phyloP scores from a whole-genome alignment of 2,329 filamentous ascomycete genomes.

The Fusarium neocosmosporiellum region DNA sequence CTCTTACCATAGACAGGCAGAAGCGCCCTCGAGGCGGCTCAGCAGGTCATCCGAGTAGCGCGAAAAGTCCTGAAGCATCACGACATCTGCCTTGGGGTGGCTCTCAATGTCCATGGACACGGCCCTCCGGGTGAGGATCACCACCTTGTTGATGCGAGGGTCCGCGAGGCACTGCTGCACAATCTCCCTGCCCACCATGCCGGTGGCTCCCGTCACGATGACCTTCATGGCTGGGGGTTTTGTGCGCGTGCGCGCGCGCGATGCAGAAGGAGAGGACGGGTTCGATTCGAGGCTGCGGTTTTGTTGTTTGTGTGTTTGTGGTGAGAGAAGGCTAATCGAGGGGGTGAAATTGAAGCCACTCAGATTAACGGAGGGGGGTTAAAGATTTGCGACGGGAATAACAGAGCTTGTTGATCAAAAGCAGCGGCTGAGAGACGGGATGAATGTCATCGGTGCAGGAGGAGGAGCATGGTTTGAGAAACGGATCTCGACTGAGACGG shows the following conservation, averaged over 20 bases:
- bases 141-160: slow-evolving; percentile 61
- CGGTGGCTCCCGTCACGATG: slow-evolving; percentile 69
- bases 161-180: slow-evolving; percentile 62
- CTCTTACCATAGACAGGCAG: slow-evolving; percentile 73
- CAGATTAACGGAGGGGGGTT: background rate
- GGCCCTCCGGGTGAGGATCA: slow-evolving; percentile 62
- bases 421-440: slow-evolving; percentile 5
- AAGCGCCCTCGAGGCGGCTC: slow-evolving; percentile 59
- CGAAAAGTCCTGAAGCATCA: slow-evolving; percentile 65
- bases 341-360: background rate
- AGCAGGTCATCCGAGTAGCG: slow-evolving; percentile 56
- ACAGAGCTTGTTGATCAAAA: background rate
- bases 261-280: background rate
- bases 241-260: background rate
- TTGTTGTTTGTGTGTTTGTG: background rate
- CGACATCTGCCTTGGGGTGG: slow-evolving; percentile 61
- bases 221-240: slow-evolving; percentile 60
- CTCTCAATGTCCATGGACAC: slow-evolving; percentile 55
- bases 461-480: background rate
- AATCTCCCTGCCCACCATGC: slow-evolving; percentile 65
- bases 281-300: background rate
- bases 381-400: slow-evolving; percentile 1
- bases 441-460: slow-evolving; percentile 15
- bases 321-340: background rate
- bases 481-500: background rate